Evolutionary conservation across 345 rosid species (phyloP), one percentile per base, ranked within the genome.

Genomic region (Schrenkiella parvula): DNA sequence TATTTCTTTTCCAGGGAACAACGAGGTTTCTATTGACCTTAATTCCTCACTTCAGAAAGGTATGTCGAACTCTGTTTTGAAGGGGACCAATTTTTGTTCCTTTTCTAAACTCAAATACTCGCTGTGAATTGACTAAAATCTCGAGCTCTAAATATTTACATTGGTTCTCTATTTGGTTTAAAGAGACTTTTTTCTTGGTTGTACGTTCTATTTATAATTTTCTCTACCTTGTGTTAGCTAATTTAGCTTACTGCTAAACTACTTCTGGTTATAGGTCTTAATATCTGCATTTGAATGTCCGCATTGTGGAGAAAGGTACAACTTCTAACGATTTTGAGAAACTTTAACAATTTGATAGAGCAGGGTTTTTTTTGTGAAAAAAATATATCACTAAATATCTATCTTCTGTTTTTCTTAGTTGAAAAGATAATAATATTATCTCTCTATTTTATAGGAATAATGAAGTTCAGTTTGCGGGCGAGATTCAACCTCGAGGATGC

Each of bases 391-490:
- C 2, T 21, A 44, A 2, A 2, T 13, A 23, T 29, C 9, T 13
- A 23, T 29, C 9, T 54, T n/a, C 46, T 56, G 21, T 47, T 28
- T 26, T 47, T 21, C 5, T 64, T 56, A 19, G 26, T 55, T 22
- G 6, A 12, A 5, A 29, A 66, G 52, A 48, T 19, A 4, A 35
- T 28, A 15, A 21, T 8, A 31, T 23, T 5, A 21, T 18, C 28
- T n/a, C 9, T 43, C 44, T 74, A 39, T 61, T 15, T 38, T 26
- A 9, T 66, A 86, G 98, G 87, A 93, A 93, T 69, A 91, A 91
- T 81, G 95, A 93, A 78, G 96, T 91, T 70, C 97, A 93, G 81
- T 93, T 91, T 82, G 98, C 97, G 0, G 98, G 97, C 2, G 97
- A 90, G 85, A 85, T 93, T 66, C 97, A 90, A 78, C 82, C 88